A percentile compares a stretch with the other conserved stretches of the same genome.
Conservation (phyloP, 345 rosid genomes). For the Sonneratia caseolaris region DNA sequence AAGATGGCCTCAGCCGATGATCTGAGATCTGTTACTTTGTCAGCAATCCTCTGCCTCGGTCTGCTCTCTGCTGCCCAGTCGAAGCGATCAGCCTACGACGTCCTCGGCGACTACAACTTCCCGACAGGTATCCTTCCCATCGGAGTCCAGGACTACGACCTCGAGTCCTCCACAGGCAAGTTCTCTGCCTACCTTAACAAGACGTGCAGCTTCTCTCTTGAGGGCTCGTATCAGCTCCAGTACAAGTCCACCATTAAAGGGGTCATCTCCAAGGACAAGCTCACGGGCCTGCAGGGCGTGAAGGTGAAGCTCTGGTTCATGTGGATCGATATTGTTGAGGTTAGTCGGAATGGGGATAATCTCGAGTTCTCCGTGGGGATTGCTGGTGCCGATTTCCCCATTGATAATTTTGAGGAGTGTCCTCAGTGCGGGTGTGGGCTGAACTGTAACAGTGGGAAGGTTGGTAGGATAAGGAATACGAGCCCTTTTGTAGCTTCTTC, state of each 20-base stretch:
- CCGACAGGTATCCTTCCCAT: slow-evolving; percentile 52
- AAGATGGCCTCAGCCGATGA: slow-evolving; percentile 2
- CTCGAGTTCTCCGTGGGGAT: slow-evolving; percentile 60
- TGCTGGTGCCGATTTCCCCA: slow-evolving; percentile 48
- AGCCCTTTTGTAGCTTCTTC: slow-evolving; percentile 29
- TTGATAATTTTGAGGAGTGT: slow-evolving; percentile 53
- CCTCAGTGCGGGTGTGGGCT: slow-evolving; percentile 91
- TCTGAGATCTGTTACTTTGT: neutral
- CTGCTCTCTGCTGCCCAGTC: slow-evolving; percentile 11
- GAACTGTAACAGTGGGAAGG: slow-evolving; percentile 25
- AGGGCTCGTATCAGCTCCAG: slow-evolving; percentile 48
- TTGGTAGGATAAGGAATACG: slow-evolving; percentile 9
- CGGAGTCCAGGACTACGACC: slow-evolving; percentile 43
- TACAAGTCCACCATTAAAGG: slow-evolving; percentile 45
- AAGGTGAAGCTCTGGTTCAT: slow-evolving; percentile 51
- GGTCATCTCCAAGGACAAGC: slow-evolving; percentile 29
- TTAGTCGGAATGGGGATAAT: slow-evolving; percentile 35
- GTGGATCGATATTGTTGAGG: slow-evolving; percentile 59
- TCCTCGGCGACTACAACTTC: slow-evolving; percentile 30
- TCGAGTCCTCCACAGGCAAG: slow-evolving; percentile 34
- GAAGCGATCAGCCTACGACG: slow-evolving; percentile 39
- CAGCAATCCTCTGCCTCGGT: slow-evolving; percentile 7
- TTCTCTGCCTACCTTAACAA: slow-evolving; percentile 44
- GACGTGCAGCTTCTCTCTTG: slow-evolving; percentile 47
- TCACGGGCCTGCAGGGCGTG: slow-evolving; percentile 39